Conservation (phyloP, 345 rosid species). For the Leavenworthia alabamica region DNA sequence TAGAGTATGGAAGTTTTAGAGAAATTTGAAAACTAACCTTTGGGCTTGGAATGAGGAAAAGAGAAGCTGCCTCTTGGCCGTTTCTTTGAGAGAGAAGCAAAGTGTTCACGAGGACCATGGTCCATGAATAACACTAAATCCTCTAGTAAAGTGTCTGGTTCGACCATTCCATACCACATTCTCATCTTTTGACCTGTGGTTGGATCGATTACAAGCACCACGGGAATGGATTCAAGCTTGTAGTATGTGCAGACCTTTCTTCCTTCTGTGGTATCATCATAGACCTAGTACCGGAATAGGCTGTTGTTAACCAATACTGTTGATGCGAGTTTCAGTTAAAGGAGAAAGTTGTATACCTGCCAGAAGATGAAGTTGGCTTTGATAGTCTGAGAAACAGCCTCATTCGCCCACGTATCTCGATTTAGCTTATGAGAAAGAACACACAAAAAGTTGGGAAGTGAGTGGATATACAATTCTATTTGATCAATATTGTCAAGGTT, state of each 20-base stretch:
- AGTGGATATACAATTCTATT: neutral
- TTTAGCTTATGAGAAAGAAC: constrained; percentile 65
- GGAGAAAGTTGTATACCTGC: constrained; percentile 46
- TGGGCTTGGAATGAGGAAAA: constrained; percentile 49
- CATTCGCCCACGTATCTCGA: constrained; percentile 99
- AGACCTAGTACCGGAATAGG: constrained; percentile 40
- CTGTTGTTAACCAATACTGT: neutral
- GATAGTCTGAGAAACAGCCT: constrained; percentile 83
- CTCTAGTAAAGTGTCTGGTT: constrained; percentile 86
- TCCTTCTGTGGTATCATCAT: constrained; percentile 90
- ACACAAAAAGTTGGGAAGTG: constrained; percentile 13
- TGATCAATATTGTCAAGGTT: neutral
- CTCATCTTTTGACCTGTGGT: constrained; percentile 94
- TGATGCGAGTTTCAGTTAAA: constrained; percentile 1
- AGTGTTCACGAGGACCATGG: constrained; percentile 84
- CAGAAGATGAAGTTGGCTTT: constrained; percentile 88
- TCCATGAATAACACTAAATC: constrained; percentile 91
- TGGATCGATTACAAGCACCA: constrained; percentile 88
- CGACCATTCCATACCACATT: constrained; percentile 86
- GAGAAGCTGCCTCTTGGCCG: constrained; percentile 75
- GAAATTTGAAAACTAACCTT: constrained; percentile 34
- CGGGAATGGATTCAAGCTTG: constrained; percentile 77
- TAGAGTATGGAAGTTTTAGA: neutral
- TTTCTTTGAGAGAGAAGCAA: constrained; percentile 63
- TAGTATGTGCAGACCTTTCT: constrained; percentile 89